Conservation (phyloP, 805 yeast genomes). For the Lipomyces japonicus region DNA sequence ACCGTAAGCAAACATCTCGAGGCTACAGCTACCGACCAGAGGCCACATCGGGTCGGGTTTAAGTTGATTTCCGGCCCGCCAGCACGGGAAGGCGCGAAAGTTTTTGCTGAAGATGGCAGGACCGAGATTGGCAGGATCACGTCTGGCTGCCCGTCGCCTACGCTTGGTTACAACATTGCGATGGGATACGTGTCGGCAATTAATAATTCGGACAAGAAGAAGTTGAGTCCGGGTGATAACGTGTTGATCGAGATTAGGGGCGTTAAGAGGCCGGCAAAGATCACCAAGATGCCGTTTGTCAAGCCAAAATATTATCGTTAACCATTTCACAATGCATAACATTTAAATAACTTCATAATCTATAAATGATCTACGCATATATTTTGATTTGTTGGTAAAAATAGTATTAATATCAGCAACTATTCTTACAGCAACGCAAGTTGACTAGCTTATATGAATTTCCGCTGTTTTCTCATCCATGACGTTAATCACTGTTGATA, state of each 20-base stretch:
- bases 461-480: no score
- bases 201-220: no score
- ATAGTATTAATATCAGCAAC: no score
- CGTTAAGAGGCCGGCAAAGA: conserved; percentile 67
- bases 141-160: conserved; percentile 66
- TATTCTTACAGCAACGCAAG: no score
- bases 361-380: no score
- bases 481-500: no score
- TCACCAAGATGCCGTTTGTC: conserved; percentile 84
- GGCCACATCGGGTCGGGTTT: conserved; percentile 81
- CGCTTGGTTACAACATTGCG: conserved; percentile 74
- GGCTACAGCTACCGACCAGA: conserved; percentile 47
- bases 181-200: conserved; percentile 77
- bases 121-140: conserved; percentile 46
- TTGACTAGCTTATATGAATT: no score
- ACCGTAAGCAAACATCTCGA: conserved; percentile 66
- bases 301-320: conserved; percentile 58
- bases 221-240: conserved; percentile 68
- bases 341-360: no score
- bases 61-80: conserved; percentile 82
- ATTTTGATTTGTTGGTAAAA: no score
- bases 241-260: conserved; percentile 78
- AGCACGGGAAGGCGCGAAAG: conserved; percentile 51
- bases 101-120: conserved; percentile 5
- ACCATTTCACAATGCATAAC: no score